Evolutionary conservation across 108 stramenopile species (phyloP), one percentile per base, ranked within the genome.

Genomic region (Skeletonema menzelii): DNA sequence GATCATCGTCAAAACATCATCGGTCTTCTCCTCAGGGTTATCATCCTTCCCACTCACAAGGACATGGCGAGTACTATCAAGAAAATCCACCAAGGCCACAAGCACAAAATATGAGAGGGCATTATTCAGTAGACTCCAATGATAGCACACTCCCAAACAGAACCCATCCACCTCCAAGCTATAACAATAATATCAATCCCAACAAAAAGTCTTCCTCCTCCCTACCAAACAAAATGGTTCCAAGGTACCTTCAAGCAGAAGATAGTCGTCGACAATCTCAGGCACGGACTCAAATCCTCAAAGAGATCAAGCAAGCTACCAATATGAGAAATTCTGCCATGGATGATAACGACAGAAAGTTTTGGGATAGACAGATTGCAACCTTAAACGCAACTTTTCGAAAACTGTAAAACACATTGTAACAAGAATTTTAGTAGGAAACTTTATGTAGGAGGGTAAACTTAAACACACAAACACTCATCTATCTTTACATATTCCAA

Each of bases 291-390:
- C 82, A 82, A 49, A 73, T 82, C 35, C 37, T 82, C 3, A 73
- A 73, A 24, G 82, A 82, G 47, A 78, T 82, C 24, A 59, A 59
- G 37, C 76, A 80, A 63, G 83, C 83, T 15, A 84, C 70, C 12
- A 66, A 71, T 17, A 84, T 84, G 83, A 65, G 66, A 53, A 64
- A 68, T 38, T 61, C 70, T 13, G 80, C 83, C 20, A 30, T 71
- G 58, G 63, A 72, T 47, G 75, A 72, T 1, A 32, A 31, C 27
- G 83, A 84, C 64, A 63, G 71, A 20, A 57, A 44, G 17, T 84
- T 84, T 77, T 84, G 83, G 83, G 83, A 84, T 6, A 70, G 70
- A 13, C 83, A 84, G 62, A 77, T 84, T 71, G 79, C 61, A 27
- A 81, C 80, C 3, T 40, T 84, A 49, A 84, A 80, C 46, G 69